Base-by-base conservation (phyloP, 192 early-diverging fungal genomes). In the Endogone sp. region DNA sequence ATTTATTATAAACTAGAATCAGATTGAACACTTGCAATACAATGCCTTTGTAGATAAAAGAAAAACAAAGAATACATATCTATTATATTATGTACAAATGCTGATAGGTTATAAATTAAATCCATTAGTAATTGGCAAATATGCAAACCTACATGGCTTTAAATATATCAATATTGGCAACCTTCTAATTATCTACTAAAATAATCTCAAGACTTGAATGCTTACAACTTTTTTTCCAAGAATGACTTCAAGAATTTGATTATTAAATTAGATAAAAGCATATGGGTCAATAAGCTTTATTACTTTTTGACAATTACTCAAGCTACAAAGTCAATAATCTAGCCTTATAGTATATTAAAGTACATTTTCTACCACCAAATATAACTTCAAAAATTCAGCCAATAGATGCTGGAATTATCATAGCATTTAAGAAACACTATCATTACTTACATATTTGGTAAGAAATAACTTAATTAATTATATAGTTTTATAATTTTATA, bases 51-150 rank as follows among this genome's bases (percentile, higher is more conserved):
- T 25, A 29, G 58, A 32, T 25, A 4, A 22, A 68, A 68, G 24
- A 67, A 49, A 31, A 25, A 68, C 54, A 68, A 68, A 32, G n/a
- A 68, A 61, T 10, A 55, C 21, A 20, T 69, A n/a, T 69, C 32
- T 37, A 62, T 69, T 44, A 54, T 58, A 26, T 54, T 70, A 64
- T 44, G 13, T 44, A 44, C 37, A 8, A 69, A 69, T 26, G n/a
- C 30, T 21, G 30, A 69, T 62, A 3, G 60, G 3, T 69, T 62
- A 69, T 29, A 62, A 69, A 54, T 22, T 69, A 37, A 26, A 62
- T 10, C 31, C 26, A 28, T 56, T 70, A n/a, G 57, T 70, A 20
- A 70, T 70, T 56, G 49, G 54, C 10, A 70, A 70, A 27, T 70
- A 29, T 70, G 10, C 31, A 44, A 70, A 70, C 16, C 62, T 63